Base-by-base conservation (phyloP, 345 rosid species). In the Murraya paniculata region DNA sequence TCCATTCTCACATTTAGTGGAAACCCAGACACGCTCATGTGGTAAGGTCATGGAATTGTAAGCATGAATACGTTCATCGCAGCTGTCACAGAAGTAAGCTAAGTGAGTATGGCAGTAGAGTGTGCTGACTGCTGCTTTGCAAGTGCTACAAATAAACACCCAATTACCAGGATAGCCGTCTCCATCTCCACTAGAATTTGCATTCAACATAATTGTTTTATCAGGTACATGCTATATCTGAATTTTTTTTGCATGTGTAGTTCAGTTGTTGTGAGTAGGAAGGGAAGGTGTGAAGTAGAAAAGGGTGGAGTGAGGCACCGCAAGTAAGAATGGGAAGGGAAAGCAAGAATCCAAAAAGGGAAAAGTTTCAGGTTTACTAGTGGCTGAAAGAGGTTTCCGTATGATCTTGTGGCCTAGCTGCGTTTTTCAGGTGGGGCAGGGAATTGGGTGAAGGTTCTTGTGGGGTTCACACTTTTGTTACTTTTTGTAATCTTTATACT, bases 71-170 rank as follows among this genome's bases (percentile, higher is more conserved):
- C 89, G 86, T 36, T 91, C 87, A 71, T 93, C 92, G 25, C 97
- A 93, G 58, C 84, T 74, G 2, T 80, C 76, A 71, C 96, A 92
- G 4, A 92, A 81, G 82, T 91, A 92, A 2, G 93, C 92, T 2
- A 90, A 83, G 73, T 92, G 97, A 9, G 93, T 94, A 21, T 79
- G 80, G 86, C 93, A 88, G 89, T 94, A 92, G 72, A 94, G 90
- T 1, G 89, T 84, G 86, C 92, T 89, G 10, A 93, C 88, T 0
- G 90, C 89, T 10, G 92, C 88, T 16, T 83, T 73, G 76, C 98
- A 94, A 0, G 93, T 87, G 84, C 88, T 94, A 64, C 97, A 94
- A 5, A 48, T 72, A 8, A 89, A 86, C 19, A 89, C 85, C 94
- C 95, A 89, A 38, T 77, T 81, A 80, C 78, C 87, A 24, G 78